Percentiles rank a stretch among this genome's conserved stretches.
Evolutionary conservation across 148 eudicot genomes (phyloP).

Genomic region (Fagopyrum tataricum): DNA sequence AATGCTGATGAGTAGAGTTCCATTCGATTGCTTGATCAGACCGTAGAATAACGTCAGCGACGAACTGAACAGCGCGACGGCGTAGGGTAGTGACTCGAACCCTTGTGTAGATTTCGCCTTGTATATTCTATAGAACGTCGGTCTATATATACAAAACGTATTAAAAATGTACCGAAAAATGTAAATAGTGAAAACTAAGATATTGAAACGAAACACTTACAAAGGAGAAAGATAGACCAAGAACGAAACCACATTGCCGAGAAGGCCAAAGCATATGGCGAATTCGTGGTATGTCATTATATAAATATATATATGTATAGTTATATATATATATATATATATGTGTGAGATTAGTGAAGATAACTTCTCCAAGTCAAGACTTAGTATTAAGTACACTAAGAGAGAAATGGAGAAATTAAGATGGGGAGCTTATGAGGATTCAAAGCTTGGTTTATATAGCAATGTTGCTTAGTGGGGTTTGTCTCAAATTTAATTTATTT

Average conservation of each 20-base stretch:
- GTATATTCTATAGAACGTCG: slow-evolving; percentile 42
- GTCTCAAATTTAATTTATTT: not conserved
- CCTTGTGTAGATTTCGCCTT: slow-evolving; percentile 59
- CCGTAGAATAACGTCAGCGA: slow-evolving; percentile 56
- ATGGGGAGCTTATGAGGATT: not conserved
- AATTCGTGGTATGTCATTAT: not conserved
- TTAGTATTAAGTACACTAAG: not conserved
- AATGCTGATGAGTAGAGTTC: slow-evolving; percentile 50
- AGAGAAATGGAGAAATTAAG: slow-evolving; percentile 2
- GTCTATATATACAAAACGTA: slow-evolving; percentile 22
- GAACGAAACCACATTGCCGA: slow-evolving; percentile 73
- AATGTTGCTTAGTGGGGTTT: not conserved
- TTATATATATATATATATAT: too few species aligned
- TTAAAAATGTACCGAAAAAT: not conserved
- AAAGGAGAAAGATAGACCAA: slow-evolving; percentile 79
- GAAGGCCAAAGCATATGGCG: not conserved
- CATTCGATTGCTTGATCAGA: slow-evolving; percentile 20
- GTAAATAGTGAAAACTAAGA: not conserved
- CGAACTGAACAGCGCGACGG: slow-evolving; percentile 45
- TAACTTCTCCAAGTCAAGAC: not conserved
- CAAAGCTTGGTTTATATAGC: not conserved
- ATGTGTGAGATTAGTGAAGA: not conserved
- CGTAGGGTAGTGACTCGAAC: slow-evolving; percentile 51
- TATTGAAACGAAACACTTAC: slow-evolving; percentile 37
- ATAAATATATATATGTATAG: not conserved